phyloP scores from a whole-genome alignment of 2,329 filamentous ascomycete species.

The Fusarium liriodendri region DNA sequence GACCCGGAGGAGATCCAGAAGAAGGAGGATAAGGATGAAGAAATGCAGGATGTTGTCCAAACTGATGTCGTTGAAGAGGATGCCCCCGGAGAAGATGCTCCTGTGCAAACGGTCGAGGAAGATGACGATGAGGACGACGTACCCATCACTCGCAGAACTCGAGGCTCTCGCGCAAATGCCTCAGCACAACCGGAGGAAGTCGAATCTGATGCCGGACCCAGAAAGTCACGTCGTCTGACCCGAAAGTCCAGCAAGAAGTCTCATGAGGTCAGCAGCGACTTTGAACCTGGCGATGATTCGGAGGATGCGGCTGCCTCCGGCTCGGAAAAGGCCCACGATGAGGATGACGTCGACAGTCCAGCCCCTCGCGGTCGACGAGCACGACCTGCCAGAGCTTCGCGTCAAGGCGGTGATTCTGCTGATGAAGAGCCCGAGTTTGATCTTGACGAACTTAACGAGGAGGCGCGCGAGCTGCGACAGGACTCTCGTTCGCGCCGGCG shows the following conservation, averaged over 20 bases:
- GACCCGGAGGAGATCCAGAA: slow-evolving; percentile 45
- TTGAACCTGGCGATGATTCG: slow-evolving; percentile 70
- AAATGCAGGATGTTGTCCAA: slow-evolving; percentile 41
- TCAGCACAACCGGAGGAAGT: slow-evolving; percentile 46
- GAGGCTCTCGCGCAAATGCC: slow-evolving; percentile 49
- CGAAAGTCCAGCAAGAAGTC: slow-evolving; percentile 59
- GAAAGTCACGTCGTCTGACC: slow-evolving; percentile 58
- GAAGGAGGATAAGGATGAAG: slow-evolving; percentile 46
- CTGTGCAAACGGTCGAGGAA: slow-evolving; percentile 46
- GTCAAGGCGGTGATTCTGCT: slow-evolving; percentile 62
- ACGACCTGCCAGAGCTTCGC: slow-evolving; percentile 60
- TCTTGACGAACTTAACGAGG: slow-evolving; percentile 73
- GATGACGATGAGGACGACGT: slow-evolving; percentile 62
- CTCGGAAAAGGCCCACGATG: slow-evolving; percentile 52
- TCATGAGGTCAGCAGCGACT: slow-evolving; percentile 70
- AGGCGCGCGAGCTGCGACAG: slow-evolving; percentile 70
- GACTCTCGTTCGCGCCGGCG: slow-evolving; percentile 65
- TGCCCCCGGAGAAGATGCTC: slow-evolving; percentile 47
- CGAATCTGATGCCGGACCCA: slow-evolving; percentile 46
- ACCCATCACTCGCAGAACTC: slow-evolving; percentile 60
- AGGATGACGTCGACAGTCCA: slow-evolving; percentile 60
- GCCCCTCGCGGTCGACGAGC: slow-evolving; percentile 61
- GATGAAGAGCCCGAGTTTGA: slow-evolving; percentile 71
- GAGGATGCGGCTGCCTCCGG: slow-evolving; percentile 63
- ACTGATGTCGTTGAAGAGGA: slow-evolving; percentile 23